Evolutionary conservation across 2,329 filamentous ascomycete species (phyloP).

Genomic region (Ambrosiella xylebori): DNA sequence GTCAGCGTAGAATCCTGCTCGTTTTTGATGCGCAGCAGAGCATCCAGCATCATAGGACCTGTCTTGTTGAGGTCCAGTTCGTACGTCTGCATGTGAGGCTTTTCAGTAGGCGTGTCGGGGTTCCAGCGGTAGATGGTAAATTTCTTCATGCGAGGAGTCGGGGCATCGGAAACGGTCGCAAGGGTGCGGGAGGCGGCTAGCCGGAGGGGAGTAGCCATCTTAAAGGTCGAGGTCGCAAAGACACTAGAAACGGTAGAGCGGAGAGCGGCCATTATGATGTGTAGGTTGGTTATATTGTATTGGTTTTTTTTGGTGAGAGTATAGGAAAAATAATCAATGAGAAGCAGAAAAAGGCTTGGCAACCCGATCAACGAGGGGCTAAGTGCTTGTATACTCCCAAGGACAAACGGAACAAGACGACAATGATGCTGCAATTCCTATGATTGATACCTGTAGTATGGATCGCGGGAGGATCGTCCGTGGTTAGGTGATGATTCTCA

Average conservation of each 20-base stretch:
- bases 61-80: conserved; percentile 96
- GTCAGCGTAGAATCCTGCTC: conserved; percentile 93
- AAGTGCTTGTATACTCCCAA: background rate
- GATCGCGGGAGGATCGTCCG: background rate
- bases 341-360: background rate
- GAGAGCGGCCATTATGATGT: conserved; percentile 39
- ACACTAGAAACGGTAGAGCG: conserved; percentile 38
- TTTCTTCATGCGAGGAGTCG: conserved; percentile 59
- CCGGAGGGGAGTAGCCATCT: conserved; percentile 24
- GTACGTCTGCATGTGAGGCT: conserved; percentile 92
- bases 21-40: conserved; percentile 96
- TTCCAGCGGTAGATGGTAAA: conserved; percentile 99
- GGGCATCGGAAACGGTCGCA: conserved; percentile 40
- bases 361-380: background rate
- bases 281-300: background rate
- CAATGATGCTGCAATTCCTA: background rate
- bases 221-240: conserved; percentile 28
- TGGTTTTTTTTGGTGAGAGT: background rate
- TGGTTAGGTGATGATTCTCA: background rate
- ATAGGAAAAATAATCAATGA: background rate
- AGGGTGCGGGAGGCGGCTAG: conserved; percentile 34
- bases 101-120: conserved; percentile 76
- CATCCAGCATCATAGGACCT: conserved; percentile 94
- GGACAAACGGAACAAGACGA: no score
- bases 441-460: background rate